Conservation (phyloP, 169 alveolate species). For the Sarcocystis neurona region DNA sequence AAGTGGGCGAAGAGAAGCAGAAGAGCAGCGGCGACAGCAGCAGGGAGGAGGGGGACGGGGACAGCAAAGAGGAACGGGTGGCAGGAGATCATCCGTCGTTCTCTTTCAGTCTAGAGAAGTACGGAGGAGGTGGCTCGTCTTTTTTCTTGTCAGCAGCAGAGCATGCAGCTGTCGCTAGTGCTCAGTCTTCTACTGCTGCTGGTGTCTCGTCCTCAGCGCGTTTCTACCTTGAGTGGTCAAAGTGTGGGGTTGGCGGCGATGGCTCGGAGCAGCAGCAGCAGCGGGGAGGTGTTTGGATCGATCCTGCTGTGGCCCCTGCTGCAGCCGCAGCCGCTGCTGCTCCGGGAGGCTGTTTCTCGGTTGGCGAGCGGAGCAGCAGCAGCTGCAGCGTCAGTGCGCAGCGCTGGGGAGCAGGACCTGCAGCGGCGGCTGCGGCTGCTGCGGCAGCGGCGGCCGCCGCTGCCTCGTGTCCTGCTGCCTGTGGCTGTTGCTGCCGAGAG, state of each 20-base stretch:
- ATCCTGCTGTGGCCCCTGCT: slow-evolving; percentile 21
- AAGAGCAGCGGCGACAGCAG: too few relatives aligned
- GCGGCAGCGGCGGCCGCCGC: slow-evolving; percentile 32
- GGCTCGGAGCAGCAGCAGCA: slow-evolving; percentile 10
- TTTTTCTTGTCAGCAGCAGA: neutral
- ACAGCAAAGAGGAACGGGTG: too few relatives aligned
- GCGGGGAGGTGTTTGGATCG: slow-evolving; percentile 26
- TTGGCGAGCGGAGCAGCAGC: slow-evolving; percentile 33
- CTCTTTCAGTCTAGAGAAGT: too few relatives aligned
- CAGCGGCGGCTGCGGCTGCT: slow-evolving; percentile 22
- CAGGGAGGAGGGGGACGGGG: too few relatives aligned
- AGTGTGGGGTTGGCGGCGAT: too few relatives aligned
- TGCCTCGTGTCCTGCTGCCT: neutral
- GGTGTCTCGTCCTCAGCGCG: neutral
- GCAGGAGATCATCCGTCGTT: too few relatives aligned
- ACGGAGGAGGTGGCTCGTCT: neutral
- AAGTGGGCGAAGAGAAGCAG: too few relatives aligned
- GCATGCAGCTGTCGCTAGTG: neutral
- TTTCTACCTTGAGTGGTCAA: too few relatives aligned
- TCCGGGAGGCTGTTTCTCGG: slow-evolving; percentile 3
- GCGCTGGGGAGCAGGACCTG: slow-evolving; percentile 42
- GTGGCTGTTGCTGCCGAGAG: slow-evolving; percentile 4
- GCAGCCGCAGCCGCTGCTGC: neutral
- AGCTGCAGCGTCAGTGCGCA: slow-evolving; percentile 7
- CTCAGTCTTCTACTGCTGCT: neutral